phyloP scores from a whole-genome alignment of 2,329 filamentous ascomycete genomes.

The Ceratocystis eucalypticola region DNA sequence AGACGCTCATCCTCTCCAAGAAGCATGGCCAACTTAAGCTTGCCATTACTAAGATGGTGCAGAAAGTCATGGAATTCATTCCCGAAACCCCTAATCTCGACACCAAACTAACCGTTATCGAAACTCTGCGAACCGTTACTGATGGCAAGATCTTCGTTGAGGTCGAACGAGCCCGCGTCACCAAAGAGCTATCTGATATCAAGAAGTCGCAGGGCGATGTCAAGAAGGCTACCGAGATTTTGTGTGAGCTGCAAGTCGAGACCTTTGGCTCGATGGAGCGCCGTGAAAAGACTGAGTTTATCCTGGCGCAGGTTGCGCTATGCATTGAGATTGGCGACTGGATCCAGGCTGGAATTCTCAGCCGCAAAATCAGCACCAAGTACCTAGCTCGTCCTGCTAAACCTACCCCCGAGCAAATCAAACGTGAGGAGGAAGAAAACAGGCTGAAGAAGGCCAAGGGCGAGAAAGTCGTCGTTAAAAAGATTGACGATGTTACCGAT shows the following conservation, averaged over 20 bases:
- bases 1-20: constrained; percentile 90
- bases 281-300: constrained; percentile 97
- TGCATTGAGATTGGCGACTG: constrained; percentile 95
- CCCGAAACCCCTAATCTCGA: constrained; percentile 73
- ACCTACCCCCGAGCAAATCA: constrained; percentile 77
- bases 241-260: constrained; percentile 96
- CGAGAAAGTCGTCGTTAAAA: constrained; percentile 64
- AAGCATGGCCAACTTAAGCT: constrained; percentile 99
- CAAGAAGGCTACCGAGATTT: constrained; percentile 75
- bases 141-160: constrained; percentile 99
- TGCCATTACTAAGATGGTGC: constrained; percentile 97
- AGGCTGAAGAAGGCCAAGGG: constrained; percentile 73
- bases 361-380: constrained; percentile 89
- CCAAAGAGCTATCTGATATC: constrained; percentile 89
- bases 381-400: constrained; percentile 85
- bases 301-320: constrained; percentile 81
- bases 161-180: constrained; percentile 91
- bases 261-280: constrained; percentile 97
- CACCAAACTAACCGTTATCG: constrained; percentile 84
- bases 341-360: constrained; percentile 87
- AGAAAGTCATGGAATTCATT: constrained; percentile 85
- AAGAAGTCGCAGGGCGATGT: constrained; percentile 92
- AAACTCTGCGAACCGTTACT: constrained; percentile 88
- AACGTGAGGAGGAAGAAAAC: constrained; percentile 77
- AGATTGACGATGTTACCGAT: constrained; percentile 84